These are phyloP conservation scores for Plasmodium chabaudi DNA, from an alignment of 169 alveolate species.

Conservation along the genomic window DNA sequence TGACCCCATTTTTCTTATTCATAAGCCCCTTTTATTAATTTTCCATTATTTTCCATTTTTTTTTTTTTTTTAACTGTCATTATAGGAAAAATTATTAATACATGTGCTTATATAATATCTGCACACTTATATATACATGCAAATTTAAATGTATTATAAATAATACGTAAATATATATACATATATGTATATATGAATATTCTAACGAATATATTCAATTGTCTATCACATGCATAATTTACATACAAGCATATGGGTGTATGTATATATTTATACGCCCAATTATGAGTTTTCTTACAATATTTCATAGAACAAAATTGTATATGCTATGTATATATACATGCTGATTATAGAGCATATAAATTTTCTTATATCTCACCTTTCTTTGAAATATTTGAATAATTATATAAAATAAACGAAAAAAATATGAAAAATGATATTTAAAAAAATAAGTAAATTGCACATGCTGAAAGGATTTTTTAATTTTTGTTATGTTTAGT, in stretches of 20 bases:
- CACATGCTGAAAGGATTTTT: too few relatives aligned
- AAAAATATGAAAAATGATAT: background rate
- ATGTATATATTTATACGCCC: slow-evolving; percentile 9
- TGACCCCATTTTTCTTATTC: background rate
- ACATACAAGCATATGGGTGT: background rate
- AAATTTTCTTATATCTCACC: background rate
- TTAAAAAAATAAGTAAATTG: too few relatives aligned
- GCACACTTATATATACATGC: background rate
- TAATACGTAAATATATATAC: background rate
- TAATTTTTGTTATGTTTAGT: too few relatives aligned
- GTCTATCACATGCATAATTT: background rate
- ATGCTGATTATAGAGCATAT: too few relatives aligned
- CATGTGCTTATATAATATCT: too few relatives aligned
- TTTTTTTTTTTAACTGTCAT: slow-evolving; percentile 11
- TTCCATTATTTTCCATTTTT: background rate
- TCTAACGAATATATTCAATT: background rate
- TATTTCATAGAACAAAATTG: background rate
- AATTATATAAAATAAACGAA: background rate
- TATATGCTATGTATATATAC: background rate
- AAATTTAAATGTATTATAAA: background rate
- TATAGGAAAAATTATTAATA: background rate
- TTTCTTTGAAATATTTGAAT: background rate
- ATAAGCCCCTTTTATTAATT: background rate
- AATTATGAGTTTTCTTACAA: background rate
- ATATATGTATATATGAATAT: background rate